A percentile compares a stretch with the other conserved stretches of the same genome.
Conservation (phyloP, 495 filamentous ascomycete species). For the Penicillium lividum region DNA sequence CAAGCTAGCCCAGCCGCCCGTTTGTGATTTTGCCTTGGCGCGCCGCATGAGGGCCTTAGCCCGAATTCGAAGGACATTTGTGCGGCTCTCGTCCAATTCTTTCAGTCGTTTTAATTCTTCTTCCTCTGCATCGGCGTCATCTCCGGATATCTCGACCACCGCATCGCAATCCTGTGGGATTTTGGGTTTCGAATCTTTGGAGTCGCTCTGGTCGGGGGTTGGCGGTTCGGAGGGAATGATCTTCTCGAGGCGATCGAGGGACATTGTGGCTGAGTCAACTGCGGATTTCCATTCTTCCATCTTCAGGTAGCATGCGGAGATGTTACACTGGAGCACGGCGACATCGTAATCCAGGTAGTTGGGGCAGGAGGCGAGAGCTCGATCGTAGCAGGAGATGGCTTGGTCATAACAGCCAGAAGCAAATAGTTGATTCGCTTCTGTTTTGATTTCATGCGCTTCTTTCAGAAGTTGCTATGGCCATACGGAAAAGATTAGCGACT, state of each 20-base stretch:
- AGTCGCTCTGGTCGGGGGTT: conserved; percentile 17
- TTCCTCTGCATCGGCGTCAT: conserved; percentile 60
- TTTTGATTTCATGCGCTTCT: conserved; percentile 74
- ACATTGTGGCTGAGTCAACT: conserved; percentile 68
- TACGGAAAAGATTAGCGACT: conserved; percentile 9
- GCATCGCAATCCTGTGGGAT: conserved; percentile 27
- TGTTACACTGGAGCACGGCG: conserved; percentile 83
- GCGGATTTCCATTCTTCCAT: conserved; percentile 85
- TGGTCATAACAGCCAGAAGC: conserved; percentile 68
- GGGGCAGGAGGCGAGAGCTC: conserved; percentile 78
- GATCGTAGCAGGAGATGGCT: conserved; percentile 87
- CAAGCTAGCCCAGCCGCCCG: conserved; percentile 77
- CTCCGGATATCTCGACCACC: conserved; percentile 54
- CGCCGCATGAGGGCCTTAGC: conserved; percentile 85
- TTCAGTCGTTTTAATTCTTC: conserved; percentile 55
- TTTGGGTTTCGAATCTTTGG: conserved; percentile 20
- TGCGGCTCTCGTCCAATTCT: conserved; percentile 50
- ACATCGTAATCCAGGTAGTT: conserved; percentile 88
- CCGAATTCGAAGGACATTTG: conserved; percentile 74
- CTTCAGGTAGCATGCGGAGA: conserved; percentile 88
- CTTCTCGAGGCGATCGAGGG: conserved; percentile 70
- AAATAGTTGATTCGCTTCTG: conserved; percentile 78
- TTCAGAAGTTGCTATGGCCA: conserved; percentile 59
- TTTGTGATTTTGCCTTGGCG: conserved; percentile 69
- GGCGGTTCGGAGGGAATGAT: conserved; percentile 46